Evolutionary conservation across 257 asterid genomes (phyloP), one percentile per base, ranked within the genome.

Genomic region (Oldenlandia corymbosa): DNA sequence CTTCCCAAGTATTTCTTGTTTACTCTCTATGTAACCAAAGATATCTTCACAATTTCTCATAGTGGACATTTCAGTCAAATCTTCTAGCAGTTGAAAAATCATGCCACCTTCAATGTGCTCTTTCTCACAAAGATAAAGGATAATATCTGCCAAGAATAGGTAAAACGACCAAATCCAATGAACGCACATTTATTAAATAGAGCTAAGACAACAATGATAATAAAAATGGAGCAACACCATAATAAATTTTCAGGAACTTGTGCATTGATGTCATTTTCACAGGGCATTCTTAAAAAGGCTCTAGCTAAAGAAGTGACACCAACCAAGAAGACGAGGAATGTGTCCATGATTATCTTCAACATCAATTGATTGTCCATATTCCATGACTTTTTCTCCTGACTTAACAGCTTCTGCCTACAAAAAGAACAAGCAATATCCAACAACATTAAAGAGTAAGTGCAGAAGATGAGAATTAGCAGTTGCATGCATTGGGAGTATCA

Each of bases 21-120:
- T 92, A 67, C 96, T 85, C 82, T 92, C 99, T 27, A 92, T 92
- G 50, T 87, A 92, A 1, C 96, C 96, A 76, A 92, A 92, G 55
- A 89, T 71, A 70, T 90, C 99, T 80, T 92, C 81, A 77, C 99
- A 92, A 67, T 89, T 92, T 82, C 87, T 85, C 99, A 92, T 92
- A 30, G 99, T 92, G 49, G 99, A 92, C 97, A 92, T 89, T 79
- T 92, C 99, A 53, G 97, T 92, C 83, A 92, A 82, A 87, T 92
- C 99, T 76, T 92, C 99, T 76, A 92, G 71, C 66, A 92, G 95
- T 83, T 89, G 97, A 79, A 92, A 92, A 75, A 92, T 92, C 96
- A 89, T 89, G 68, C 99, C 99, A 67, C 96, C 95, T 84, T 92
- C 99, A 59, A 92, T 69, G 66, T 89, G 97, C 60, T 92, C 99